phyloP scores from a whole-genome alignment of 2,329 filamentous ascomycete species.

The Rosellinia necatrix region DNA sequence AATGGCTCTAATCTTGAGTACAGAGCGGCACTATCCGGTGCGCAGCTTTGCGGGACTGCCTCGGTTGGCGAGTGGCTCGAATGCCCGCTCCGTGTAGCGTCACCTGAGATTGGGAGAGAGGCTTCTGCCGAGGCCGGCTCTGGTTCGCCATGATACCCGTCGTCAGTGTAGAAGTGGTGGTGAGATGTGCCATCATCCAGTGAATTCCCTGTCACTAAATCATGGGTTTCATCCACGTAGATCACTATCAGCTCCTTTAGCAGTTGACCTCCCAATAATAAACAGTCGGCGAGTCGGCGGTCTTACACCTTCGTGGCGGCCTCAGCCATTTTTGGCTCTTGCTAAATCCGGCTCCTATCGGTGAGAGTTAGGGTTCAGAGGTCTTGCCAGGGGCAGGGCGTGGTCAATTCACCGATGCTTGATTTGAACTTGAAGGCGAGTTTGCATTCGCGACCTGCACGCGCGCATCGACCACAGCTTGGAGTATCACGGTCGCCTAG shows the following conservation, averaged over 20 bases:
- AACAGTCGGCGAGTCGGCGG: neutral
- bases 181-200: conserved; percentile 28
- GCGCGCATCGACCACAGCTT: conserved; percentile 40
- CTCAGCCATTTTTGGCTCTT: conserved; percentile 40
- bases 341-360: conserved; percentile 32
- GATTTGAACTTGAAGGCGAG: conserved; percentile 43
- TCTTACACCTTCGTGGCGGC: conserved; percentile 37
- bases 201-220: conserved; percentile 32
- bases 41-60: neutral
- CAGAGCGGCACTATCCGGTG: neutral
- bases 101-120: conserved; percentile 6
- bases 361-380: conserved; percentile 9
- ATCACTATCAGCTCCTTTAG: conserved; percentile 35
- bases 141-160: conserved; percentile 19
- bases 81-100: conserved; percentile 7
- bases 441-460: conserved; percentile 41
- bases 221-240: conserved; percentile 40
- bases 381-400: neutral
- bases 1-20: conserved; percentile 7
- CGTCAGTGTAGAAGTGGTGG: conserved; percentile 30
- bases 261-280: neutral
- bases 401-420: conserved; percentile 35
- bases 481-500: conserved; percentile 48
- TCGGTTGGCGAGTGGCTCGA: neutral
- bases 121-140: conserved; percentile 22